Base-by-base conservation (phyloP, 139 green algal species). In the Chlamydomonas sp. region DNA sequence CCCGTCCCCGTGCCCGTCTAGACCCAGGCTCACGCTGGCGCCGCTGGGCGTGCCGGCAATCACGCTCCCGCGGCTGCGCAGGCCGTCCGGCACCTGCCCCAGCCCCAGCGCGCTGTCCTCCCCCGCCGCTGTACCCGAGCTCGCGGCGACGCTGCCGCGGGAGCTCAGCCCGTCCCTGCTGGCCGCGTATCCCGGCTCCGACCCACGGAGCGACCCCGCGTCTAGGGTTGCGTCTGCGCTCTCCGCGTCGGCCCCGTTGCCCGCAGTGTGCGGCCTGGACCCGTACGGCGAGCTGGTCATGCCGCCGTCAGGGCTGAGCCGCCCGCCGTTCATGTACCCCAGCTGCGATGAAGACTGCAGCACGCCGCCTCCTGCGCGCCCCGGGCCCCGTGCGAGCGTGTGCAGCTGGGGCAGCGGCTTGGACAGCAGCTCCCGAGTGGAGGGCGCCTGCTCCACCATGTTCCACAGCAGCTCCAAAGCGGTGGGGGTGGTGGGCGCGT, bases 401-500 rank as follows among this genome's bases (percentile, higher is more conserved):
- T 82, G 62, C 80, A 90, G 86, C 77, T 71, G 49, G 12, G 86
- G 86, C 79, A 82, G 71, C 71, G 78, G 79, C 73, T 58, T 59
- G n/a, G 69, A 63, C 3, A 91, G 74, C 60, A 64, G 3, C 3
- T 9, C 17, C 4, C 86, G 85, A 14, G 62, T 76, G 58, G 7
- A 3, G 14, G 85, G 86, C 57, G 77, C 69, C 3, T 78, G 14
- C 72, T 93, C 90, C 83, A 90, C 72, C 83, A 93, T 5, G 83
- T 93, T 93, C 90, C 90, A 93, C 78, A 89, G 80, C 86, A 93
- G 73, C 83, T 93, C 86, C 63, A 88, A 83, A 0, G 83, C 73
- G 63, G 82, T 62, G 14, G 71, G 4, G 4, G 61, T 83, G 58
- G 88, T 66, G 71, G 88, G 71, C 8, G 88, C 77, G 64, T 68